Base-by-base conservation (phyloP, 2,329 filamentous ascomycete genomes). In the Aspergillus sojae region DNA sequence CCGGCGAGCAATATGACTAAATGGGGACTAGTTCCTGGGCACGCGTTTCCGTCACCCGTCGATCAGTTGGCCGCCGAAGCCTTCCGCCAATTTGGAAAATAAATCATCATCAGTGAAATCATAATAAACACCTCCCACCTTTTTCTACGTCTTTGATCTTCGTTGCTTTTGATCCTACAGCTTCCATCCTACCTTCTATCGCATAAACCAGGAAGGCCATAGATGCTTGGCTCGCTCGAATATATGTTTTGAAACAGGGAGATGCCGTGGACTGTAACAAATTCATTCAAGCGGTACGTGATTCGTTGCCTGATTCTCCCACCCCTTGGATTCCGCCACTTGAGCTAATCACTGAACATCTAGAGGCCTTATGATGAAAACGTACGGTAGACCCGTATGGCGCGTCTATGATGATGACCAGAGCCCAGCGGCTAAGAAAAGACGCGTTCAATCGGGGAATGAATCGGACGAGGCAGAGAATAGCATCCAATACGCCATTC, bases 201-300 rank as follows among this genome's bases (percentile, higher is more conserved):
- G n/a, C 32, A 50, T 50, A 46, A 26, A 23, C 43, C n/a, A 11
- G 23, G 28, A 53, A 61, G 34, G 50, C 34, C 36, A 61, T 58
- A 57, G 43, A 62, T 62, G 60, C 26, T 54, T 34, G 61, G 54
- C 54, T 50, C 59, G 59, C 48, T 60, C 57, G 56, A 61, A 58
- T 65, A 59, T 57, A 63, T 67, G 67, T 60, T 62, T 46, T 65
- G 61, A 64, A 68, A 67, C 65, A 74, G 72, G 75, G 78, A 79
- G 72, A 80, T 79, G 79, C 81, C 81, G 70, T 83, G 80, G 75
- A 82, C 80, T 69, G 80, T 83, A 70, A 82, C 81, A 68, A 83
- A 83, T 74, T 82, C 80, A 68, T 82, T 81, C 69, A 82, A 82
- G 76, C 79, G 81, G 81, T 82, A 78, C 34, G 69, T 64, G 45